Base-by-base conservation (phyloP, 2,329 filamentous ascomycete genomes). In the Apiospora hydei region DNA sequence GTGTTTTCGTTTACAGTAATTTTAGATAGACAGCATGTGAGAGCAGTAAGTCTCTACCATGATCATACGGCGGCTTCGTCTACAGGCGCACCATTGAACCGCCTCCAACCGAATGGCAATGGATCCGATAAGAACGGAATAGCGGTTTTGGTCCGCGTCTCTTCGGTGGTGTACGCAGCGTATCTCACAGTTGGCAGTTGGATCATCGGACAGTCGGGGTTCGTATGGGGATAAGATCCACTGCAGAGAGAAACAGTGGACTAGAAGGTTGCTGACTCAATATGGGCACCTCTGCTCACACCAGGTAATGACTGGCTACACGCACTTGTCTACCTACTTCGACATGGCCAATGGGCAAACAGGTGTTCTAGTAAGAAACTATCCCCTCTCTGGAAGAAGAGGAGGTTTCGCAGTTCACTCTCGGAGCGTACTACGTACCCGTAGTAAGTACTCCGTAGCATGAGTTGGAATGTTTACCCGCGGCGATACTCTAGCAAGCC, bases 121-220 rank as follows among this genome's bases (percentile, higher is more conserved):
- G 30, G 57, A 18, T 21, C 67, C 46, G 67, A 68, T 68, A 68
- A 47, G 43, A 13, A 30, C n/a, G 43, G 18, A 64, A 14, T 6
- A 66, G 51, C 69, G 69, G 53, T 64, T 70, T 70, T 41, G 53
- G 53, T 70, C 69, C 69, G 69, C 53, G 24, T n/a, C 51, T 49
- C 5, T n/a, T 68, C 43, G 67, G 67, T 34, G 30, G 30, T 41
- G 34, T 41, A 18, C 5, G 10, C 41, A 64, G 30, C 5, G 10
- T 64, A 64, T 64, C 57, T 64, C 57, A n/a, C 21, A 13, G 10
- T 64, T 38, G 30, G 53, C 30, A 38, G 18, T 61, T 64, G 34
- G 57, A 41, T n/a, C 57, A 64, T 64, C 57, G 57, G 57, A 41
- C 7, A n/a, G 34, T 34, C 5, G 51, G 51, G 51, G 24, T 30